Base-by-base conservation (phyloP, 176 grass and related monocot species). In the Ampelocalamus luodianensis region DNA sequence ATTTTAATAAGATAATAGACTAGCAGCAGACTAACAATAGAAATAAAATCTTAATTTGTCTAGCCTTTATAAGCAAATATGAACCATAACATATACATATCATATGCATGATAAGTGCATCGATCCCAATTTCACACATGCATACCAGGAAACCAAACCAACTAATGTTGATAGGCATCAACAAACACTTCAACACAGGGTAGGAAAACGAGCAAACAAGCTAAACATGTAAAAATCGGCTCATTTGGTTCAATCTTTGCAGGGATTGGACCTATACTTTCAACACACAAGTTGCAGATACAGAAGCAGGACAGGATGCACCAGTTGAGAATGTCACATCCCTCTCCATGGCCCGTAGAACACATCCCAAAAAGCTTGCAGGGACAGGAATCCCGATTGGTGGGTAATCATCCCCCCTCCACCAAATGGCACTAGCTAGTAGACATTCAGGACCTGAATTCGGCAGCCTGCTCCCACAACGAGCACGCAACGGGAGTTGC, bases 341-440 rank as follows among this genome's bases (percentile, higher is more conserved):
- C 29, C 10, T 22, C 15, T 16, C n/a, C 43, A 27, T 48, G 12
- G 22, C n/a, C n/a, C 68, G n/a, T 71, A 46, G 42, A n/a, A 36
- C 29, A 37, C 48, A 37, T 54, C 11, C 15, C 6, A 61, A n/a
- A 40, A 53, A 5, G 17, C 22, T 54, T 16, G 9, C 9, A 22
- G 13, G 0, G 53, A 23, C 77, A 76, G 12, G 70, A 43, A 3
- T 18, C 40, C 51, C 42, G 88, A 81, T 76, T 18, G 48, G 23
- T 44, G 50, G 82, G 61, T 32, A 81, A 76, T 1, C 51, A 79
- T 23, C 32, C 26, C 80, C 71, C 83, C 71, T 77, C 24, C 72
- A 64, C 43, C 54, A 27, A 65, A 86, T 65, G 83, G 83, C 88
- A 86, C 78, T n/a, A 44, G 7, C 6, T n/a, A 79, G 67, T 22